Conservation (phyloP, 2,329 filamentous ascomycete genomes). For the Pseudogymnoascus sp. region DNA sequence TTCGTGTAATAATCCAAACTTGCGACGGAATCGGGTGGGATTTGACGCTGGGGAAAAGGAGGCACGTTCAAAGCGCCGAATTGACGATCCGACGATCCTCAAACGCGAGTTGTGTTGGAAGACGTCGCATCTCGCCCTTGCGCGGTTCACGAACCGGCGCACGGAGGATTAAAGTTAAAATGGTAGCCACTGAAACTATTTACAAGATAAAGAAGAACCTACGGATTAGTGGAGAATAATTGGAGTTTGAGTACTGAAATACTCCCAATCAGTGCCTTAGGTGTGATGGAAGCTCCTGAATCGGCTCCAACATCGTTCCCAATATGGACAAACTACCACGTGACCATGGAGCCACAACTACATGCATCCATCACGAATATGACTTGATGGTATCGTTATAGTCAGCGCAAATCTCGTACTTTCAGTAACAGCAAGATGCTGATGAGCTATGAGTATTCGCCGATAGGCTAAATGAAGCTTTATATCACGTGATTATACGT, state of each 20-base stretch:
- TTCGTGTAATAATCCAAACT: conserved; percentile 8
- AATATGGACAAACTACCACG: not conserved
- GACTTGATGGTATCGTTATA: not conserved
- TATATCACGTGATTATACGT: not conserved
- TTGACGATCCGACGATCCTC: conserved; percentile 1
- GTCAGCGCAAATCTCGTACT: not conserved
- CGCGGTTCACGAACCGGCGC: not conserved
- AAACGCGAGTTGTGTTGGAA: not conserved
- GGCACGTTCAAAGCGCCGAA: not conserved
- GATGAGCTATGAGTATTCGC: not conserved
- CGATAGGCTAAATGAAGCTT: not conserved
- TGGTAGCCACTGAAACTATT: not conserved
- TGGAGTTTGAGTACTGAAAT: not conserved
- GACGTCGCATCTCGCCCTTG: not conserved
- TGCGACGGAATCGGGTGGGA: not conserved
- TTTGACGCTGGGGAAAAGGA: not conserved
- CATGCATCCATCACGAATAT: not conserved
- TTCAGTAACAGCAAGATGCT: not conserved
- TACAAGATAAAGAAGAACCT: not conserved
- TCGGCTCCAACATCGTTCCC: not conserved
- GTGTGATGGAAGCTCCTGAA: not conserved
- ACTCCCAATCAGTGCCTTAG: not conserved
- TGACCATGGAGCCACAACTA: not conserved
- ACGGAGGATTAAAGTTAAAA: not conserved
- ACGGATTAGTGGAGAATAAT: not conserved